phyloP scores from a whole-genome alignment of 345 rosid genomes.

The Eucalyptus virginea region DNA sequence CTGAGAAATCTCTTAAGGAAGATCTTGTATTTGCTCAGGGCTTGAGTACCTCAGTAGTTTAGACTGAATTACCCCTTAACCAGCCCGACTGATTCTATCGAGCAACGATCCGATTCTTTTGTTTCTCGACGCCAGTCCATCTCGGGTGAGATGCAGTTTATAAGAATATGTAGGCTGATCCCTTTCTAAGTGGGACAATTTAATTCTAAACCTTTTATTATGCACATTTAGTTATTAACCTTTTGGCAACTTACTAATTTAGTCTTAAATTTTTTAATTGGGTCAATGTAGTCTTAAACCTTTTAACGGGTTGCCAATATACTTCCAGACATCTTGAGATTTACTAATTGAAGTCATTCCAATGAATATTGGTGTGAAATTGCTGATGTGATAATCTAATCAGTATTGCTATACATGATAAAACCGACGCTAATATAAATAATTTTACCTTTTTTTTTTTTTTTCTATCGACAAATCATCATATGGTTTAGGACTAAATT shows the following conservation, averaged over 20 bases:
- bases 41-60: neutral
- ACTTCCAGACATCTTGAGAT: too few relatives aligned
- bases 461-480: neutral
- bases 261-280: neutral
- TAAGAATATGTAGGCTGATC: neutral
- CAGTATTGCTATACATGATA: fast-evolving
- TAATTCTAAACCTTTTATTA: neutral
- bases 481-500: neutral
- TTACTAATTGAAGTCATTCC: neutral
- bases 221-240: neutral
- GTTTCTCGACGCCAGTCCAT: neutral
- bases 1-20: neutral
- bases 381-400: neutral
- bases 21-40: neutral
- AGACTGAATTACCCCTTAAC: neutral
- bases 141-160: neutral
- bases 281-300: too few relatives aligned
- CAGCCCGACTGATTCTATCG: neutral
- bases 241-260: neutral
- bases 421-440: fast-evolving
- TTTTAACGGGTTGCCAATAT: neutral
- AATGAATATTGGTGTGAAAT: fast-evolving
- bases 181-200: neutral
- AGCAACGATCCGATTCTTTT: neutral
- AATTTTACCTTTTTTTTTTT: too few relatives aligned